phyloP scores from a whole-genome alignment of 192 early-diverging fungal genomes.

The Umbelopsis sp. region DNA sequence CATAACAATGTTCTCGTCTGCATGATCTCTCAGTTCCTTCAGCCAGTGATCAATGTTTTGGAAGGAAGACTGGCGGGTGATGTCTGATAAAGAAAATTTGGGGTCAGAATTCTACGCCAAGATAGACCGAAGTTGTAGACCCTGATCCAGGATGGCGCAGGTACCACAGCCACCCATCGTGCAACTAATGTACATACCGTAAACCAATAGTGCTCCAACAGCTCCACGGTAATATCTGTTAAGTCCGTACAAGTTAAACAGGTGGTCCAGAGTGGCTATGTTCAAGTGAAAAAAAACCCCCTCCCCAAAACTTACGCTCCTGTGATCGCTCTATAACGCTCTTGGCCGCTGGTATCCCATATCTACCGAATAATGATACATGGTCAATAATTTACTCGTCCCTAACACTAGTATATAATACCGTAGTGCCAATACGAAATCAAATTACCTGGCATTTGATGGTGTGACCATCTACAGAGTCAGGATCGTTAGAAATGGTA shows the following conservation, averaged over 20 bases:
- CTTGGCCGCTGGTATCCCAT: constrained; percentile 91
- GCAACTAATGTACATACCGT: constrained; percentile 56
- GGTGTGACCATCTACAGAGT: background rate
- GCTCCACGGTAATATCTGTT: constrained; percentile 92
- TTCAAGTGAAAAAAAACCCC: too few relatives aligned
- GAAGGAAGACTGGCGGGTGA: constrained; percentile 69
- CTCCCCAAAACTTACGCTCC: constrained; percentile 61
- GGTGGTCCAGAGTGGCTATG: background rate
- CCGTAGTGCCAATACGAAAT: background rate
- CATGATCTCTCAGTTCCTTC: constrained; percentile 95
- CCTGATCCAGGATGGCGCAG: background rate
- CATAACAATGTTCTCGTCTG: constrained; percentile 92
- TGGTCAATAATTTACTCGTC: background rate
- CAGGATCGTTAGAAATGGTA: background rate
- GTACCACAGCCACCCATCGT: constrained; percentile 12
- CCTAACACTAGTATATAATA: background rate
- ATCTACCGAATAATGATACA: constrained; percentile 42
- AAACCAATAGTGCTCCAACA: constrained; percentile 91
- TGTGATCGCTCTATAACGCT: constrained; percentile 87
- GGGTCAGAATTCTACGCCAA: constrained; percentile 39
- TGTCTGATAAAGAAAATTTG: constrained; percentile 25
- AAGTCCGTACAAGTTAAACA: background rate
- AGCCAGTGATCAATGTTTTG: constrained; percentile 94
- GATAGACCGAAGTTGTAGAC: background rate
- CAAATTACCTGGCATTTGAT: constrained; percentile 1